Percentiles rank a stretch among this genome's conserved stretches.
These are phyloP conservation scores for Sphaceloma murrayae DNA, from an alignment of 2,329 filamentous ascomycete species.

Conservation along the genomic window DNA sequence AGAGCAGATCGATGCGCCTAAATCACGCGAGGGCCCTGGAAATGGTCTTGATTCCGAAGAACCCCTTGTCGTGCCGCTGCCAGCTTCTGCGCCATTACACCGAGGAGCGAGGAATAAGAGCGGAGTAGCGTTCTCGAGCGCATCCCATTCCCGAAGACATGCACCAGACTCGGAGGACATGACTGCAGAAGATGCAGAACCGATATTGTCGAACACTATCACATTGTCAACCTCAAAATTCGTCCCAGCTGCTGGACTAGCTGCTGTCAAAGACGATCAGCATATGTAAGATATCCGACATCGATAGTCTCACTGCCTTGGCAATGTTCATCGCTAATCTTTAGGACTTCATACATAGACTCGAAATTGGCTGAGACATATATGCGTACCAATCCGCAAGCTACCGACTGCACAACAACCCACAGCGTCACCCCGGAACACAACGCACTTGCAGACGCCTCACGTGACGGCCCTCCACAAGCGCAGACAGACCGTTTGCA, in stretches of 20 bases:
- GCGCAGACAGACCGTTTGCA: too few species aligned
- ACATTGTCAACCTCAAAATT: slow-evolving; percentile 49
- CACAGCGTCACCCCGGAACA: too few species aligned
- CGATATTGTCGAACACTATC: slow-evolving; percentile 28
- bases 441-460: slow-evolving; percentile 1
- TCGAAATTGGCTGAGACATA: slow-evolving; percentile 57
- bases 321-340: slow-evolving; percentile 51
- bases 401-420: not conserved
- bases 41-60: too few species aligned
- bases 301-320: too few species aligned
- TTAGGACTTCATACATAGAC: slow-evolving; percentile 79
- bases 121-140: slow-evolving; percentile 49
- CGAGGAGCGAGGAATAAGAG: slow-evolving; percentile 44
- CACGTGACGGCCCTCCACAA: slow-evolving; percentile 4
- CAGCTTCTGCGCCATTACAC: slow-evolving; percentile 28
- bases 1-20: too few species aligned
- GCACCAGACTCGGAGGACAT: too few species aligned
- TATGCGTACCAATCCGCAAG: slow-evolving; percentile 18
- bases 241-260: slow-evolving; percentile 59
- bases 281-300: slow-evolving; percentile 59
- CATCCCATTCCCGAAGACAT: slow-evolving; percentile 21
- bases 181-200: too few species aligned
- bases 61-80: too few species aligned
- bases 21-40: too few species aligned
- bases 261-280: slow-evolving; percentile 54